Percentiles rank a stretch among this genome's conserved stretches.
phyloP scores from a whole-genome alignment of 352 stramenopile genomes.

The Pelagophyceae sp. region DNA sequence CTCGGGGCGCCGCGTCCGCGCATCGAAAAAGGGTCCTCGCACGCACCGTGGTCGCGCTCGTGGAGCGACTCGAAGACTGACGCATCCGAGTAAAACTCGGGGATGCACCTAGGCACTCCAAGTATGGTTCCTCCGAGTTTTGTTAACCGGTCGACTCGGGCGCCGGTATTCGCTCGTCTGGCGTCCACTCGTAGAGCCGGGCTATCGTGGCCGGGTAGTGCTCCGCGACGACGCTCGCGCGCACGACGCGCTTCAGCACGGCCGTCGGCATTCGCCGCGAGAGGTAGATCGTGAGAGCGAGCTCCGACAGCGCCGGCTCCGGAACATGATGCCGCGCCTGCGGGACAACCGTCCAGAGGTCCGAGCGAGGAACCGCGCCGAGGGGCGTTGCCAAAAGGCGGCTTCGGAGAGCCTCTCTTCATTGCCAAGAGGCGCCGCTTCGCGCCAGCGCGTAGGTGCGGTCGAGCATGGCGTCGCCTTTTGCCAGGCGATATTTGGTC shows the following conservation, averaged over 20 bases:
- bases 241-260: conserved; percentile 69
- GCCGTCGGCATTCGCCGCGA: conserved; percentile 72
- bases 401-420: neutral
- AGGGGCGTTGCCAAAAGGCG: too few relatives aligned
- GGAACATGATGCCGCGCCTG: conserved; percentile 77
- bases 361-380: too few relatives aligned
- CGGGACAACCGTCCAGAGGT: too few relatives aligned
- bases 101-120: too few relatives aligned
- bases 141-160: too few relatives aligned
- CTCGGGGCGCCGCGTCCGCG: too few relatives aligned
- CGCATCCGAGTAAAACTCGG: conserved; percentile 81
- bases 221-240: conserved; percentile 77
- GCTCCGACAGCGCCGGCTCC: conserved; percentile 80
- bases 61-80: conserved; percentile 71
- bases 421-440: conserved; percentile 43
- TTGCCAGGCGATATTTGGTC: conserved; percentile 86
- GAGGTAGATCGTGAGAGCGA: conserved; percentile 91
- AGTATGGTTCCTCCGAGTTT: too few relatives aligned
- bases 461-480: conserved; percentile 80
- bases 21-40: too few relatives aligned
- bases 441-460: conserved; percentile 60
- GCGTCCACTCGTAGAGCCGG: conserved; percentile 83
- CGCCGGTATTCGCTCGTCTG: too few relatives aligned
- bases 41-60: too few relatives aligned
- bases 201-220: conserved; percentile 80